Percentiles rank a stretch among this genome's conserved stretches.
Evolutionary conservation across 371 early-diverging fungal genomes (phyloP).

Genomic region (Batrachochytrium dendrobatidis): DNA sequence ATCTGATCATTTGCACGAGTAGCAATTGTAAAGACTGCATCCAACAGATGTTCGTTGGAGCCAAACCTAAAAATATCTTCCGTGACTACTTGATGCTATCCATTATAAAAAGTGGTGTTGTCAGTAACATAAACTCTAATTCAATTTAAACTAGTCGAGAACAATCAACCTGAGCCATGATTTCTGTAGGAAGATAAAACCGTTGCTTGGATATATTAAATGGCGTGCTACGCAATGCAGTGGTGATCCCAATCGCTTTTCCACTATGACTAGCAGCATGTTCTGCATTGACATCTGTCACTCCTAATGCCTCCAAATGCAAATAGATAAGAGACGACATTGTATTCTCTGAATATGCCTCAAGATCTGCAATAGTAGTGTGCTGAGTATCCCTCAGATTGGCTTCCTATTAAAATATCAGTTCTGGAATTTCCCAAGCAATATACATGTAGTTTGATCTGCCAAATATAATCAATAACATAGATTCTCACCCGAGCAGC

Average conservation of each 20-base stretch:
- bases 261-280: conserved; percentile 87
- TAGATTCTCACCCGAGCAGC: conserved; percentile 48
- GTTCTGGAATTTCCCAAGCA: too few species aligned
- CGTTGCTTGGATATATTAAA: conserved; percentile 58
- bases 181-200: conserved; percentile 62
- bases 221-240: conserved; percentile 62
- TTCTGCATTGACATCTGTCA: conserved; percentile 75
- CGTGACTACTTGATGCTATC: conserved; percentile 58
- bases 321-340: conserved; percentile 76
- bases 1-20: conserved; percentile 75
- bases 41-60: conserved; percentile 48
- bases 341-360: conserved; percentile 82
- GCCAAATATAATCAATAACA: too few species aligned
- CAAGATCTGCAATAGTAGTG: conserved; percentile 68
- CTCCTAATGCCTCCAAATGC: conserved; percentile 77
- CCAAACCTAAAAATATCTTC: conserved; percentile 66
- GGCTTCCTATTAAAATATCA: too few species aligned
- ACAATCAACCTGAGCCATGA: conserved; percentile 63
- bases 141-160: neutral
- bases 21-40: conserved; percentile 72
- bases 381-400: conserved; percentile 61
- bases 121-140: neutral
- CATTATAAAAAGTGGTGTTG: neutral
- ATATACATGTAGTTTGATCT: too few species aligned
- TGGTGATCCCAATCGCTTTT: conserved; percentile 75